Evolutionary conservation across 257 asterid species (phyloP), one percentile per base, ranked within the genome.

Genomic region (Fraxinus pennsylvanica): DNA sequence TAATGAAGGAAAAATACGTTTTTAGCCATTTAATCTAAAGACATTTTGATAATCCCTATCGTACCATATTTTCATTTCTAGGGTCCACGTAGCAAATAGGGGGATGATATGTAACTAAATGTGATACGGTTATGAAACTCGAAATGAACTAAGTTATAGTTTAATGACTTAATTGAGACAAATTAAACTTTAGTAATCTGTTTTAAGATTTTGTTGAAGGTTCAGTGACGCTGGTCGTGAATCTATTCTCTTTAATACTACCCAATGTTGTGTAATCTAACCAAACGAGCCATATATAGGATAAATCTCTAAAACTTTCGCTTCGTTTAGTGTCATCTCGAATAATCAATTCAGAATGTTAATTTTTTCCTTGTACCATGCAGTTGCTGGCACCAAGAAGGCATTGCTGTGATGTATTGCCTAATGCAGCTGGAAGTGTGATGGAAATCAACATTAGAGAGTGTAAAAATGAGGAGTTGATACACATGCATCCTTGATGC

Each of bases 341-440:
- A 10, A 10, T 36, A 10, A 30, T 69, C 57, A 3, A 68, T 17
- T 13, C 54, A 13, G 54, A 1, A 1, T 17, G 9, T 35, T 36
- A 36, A 36, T 43, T n/a, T 61, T 47, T 36, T 74, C 10, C 12
- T 67, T 45, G 32, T 72, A 8, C 30, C 77, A 4, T 68, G 59
- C 87, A 94, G 97, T 86, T 94, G 67, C 86, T 77, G 17, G 91
- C 97, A 32, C 94, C 96, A 7, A 77, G 98, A 83, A 89, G 98
- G 83, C 93, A 94, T 36, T 92, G 98, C 22, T 94, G 98, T 65
- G 96, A 94, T 72, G 96, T 92, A 50, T 66, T 87, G 86, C 89
- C 87, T 52, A 82, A 91, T 39, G 77, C 90, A 6, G 82, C 80
- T 1, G 85, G 81, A 27, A 78, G 73, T 30, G 85, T 81, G 36